Percentiles rank a stretch among this genome's conserved stretches.
Evolutionary conservation across 371 early-diverging fungal species (phyloP).

Genomic region (Rhizopus delemar): DNA sequence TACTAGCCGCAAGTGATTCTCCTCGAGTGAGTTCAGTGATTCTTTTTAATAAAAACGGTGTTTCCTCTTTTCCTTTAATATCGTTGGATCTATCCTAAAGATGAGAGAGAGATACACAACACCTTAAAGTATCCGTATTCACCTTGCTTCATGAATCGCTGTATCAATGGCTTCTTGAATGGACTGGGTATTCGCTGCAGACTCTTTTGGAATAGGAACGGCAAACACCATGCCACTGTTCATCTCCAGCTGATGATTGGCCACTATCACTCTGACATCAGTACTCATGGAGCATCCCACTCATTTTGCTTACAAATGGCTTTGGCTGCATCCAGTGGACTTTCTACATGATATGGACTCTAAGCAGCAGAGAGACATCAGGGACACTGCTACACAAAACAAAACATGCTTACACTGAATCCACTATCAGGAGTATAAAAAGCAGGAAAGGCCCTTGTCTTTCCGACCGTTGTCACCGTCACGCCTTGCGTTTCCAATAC

Average conservation of each 20-base stretch:
- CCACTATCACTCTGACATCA: slow-evolving; percentile 34
- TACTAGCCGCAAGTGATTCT: slow-evolving; percentile 79
- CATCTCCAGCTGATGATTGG: slow-evolving; percentile 67
- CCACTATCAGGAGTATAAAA: slow-evolving; percentile 86
- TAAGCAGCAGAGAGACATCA: slow-evolving; percentile 10
- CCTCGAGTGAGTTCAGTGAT: slow-evolving; percentile 82
- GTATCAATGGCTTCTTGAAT: slow-evolving; percentile 72
- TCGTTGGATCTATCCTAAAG: slow-evolving; percentile 42
- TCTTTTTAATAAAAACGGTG: slow-evolving; percentile 85
- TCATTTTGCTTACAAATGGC: slow-evolving; percentile 53
- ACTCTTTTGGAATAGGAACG: slow-evolving; percentile 81
- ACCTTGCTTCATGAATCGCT: slow-evolving; percentile 73
- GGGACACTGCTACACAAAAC: no score
- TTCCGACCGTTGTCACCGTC: slow-evolving; percentile 78
- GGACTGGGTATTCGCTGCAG: slow-evolving; percentile 60
- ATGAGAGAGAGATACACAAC: background rate
- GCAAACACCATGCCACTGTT: slow-evolving; percentile 85
- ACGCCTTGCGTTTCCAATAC: slow-evolving; percentile 94
- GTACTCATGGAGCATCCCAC: background rate
- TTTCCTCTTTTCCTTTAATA: slow-evolving; percentile 83
- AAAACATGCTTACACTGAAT: slow-evolving; percentile 43
- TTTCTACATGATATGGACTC: slow-evolving; percentile 66
- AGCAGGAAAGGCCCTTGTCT: slow-evolving; percentile 76
- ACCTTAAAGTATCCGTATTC: background rate
- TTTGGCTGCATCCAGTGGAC: slow-evolving; percentile 65